Evolutionary conservation across 148 eudicot species (phyloP).

Genomic region (Oxyria digyna): DNA sequence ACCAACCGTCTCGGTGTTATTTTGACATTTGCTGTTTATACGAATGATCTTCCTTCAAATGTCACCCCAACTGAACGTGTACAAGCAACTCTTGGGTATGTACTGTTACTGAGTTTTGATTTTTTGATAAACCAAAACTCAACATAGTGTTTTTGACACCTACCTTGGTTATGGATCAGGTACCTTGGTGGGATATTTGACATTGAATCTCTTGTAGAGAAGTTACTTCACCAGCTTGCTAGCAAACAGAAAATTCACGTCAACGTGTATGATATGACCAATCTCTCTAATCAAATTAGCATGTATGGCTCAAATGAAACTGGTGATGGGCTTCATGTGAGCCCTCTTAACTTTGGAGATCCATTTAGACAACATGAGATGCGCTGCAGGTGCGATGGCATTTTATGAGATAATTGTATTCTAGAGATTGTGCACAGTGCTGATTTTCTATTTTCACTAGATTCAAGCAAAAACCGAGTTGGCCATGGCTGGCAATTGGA

Average conservation of each 20-base stretch:
- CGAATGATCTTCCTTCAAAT: conserved; percentile 62
- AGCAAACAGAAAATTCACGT: conserved; percentile 91
- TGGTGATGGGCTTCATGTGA: conserved; percentile 45
- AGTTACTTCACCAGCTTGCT: conserved; percentile 92
- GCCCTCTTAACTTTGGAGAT: conserved; percentile 80
- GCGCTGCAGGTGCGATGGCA: conserved; percentile 60
- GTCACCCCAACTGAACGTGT: conserved; percentile 63
- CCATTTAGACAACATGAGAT: conserved; percentile 89
- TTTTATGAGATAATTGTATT: background rate
- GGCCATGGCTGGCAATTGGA: conserved; percentile 65
- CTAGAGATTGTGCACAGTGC: background rate
- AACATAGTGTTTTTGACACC: background rate
- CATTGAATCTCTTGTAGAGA: conserved; percentile 89
- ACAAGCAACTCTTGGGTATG: conserved; percentile 77
- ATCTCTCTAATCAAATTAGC: conserved; percentile 61
- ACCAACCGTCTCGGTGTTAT: conserved; percentile 93
- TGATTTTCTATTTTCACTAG: conserved; percentile 26
- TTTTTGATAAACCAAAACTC: background rate
- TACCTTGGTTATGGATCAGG: conserved; percentile 26
- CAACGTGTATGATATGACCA: conserved; percentile 78
- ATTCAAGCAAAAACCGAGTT: conserved; percentile 77
- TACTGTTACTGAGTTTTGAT: background rate
- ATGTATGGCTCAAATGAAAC: conserved; percentile 73
- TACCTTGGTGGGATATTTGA: conserved; percentile 94
- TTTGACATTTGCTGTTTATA: conserved; percentile 92